Evolutionary conservation across 129 eudicot genomes (phyloP).

Genomic region (Lactuca saligna): DNA sequence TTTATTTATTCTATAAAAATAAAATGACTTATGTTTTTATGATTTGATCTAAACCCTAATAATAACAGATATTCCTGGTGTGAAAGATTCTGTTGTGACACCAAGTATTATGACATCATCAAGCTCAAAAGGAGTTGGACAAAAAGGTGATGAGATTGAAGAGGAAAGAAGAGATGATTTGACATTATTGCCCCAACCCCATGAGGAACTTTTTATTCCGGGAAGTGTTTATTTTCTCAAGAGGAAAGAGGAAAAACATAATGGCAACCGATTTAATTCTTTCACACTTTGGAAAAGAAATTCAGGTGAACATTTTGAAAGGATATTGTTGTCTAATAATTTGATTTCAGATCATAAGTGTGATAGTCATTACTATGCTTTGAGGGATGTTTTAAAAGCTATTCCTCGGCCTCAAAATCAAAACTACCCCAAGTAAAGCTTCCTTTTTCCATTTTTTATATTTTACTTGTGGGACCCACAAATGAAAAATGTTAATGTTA

Average conservation of each 20-base stretch:
- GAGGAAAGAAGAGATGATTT: conserved; percentile 27
- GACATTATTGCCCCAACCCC: conserved; percentile 26
- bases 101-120: conserved; percentile 23
- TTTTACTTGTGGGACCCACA: conserved; percentile 3
- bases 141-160: conserved; percentile 27
- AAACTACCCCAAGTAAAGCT: background rate
- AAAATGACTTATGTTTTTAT: conserved; percentile 9
- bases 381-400: conserved; percentile 89
- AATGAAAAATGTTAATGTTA: conserved; percentile 2
- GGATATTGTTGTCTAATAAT: conserved; percentile 72
- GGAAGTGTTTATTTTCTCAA: conserved; percentile 72
- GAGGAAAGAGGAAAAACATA: conserved; percentile 47
- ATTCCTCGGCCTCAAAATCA: conserved; percentile 48
- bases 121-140: conserved; percentile 25
- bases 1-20: background rate
- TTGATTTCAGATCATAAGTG: conserved; percentile 81
- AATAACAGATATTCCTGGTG: conserved; percentile 48
- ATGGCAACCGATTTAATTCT: conserved; percentile 27
- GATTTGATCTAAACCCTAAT: background rate
- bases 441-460: background rate
- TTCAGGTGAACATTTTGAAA: conserved; percentile 75
- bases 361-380: conserved; percentile 79
- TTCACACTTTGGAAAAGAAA: conserved; percentile 81
- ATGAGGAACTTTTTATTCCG: conserved; percentile 78
- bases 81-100: conserved; percentile 38